Evolutionary conservation across 495 filamentous ascomycete species (phyloP), one percentile per base, ranked within the genome.

Genomic region (Aspergillus ellipticus): DNA sequence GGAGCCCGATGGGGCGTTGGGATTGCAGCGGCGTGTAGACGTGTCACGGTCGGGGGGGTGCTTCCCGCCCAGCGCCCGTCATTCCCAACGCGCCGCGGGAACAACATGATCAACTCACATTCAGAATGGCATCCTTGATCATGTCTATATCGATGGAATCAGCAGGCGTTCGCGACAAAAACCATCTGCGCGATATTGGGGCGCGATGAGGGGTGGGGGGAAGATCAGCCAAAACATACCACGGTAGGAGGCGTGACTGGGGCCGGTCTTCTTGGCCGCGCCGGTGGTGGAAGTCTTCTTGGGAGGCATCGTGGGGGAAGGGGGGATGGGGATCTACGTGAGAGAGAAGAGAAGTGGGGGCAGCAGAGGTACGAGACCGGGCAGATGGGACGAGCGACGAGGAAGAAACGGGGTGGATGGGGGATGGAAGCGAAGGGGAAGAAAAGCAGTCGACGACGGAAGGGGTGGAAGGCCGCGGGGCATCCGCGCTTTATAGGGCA

Each of bases 91-190:
- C 58, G 57, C 31, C 46, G 35, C 54, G 56, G 53, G 67, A 66
- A 67, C 58, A 61, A 59, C 58, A 61, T 70, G 70, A 79, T 75
- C 60, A 68, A 85, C 83, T 79, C 74, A 87, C 84, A 71, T 79
- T 80, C 60, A 83, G 59, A 66, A 87, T 86, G 51, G 84, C 84
- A 73, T 85, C 83, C 71, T 82, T 84, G 72, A 87, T 85, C 84
- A 87, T 83, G 76, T 77, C 77, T 80, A 74, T 74, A 74, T 76
- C 49, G 51, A 50, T 67, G n/a, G 55, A 71, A 76, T 83, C 74
- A 81, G 76, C 67, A 77, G 51, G 64, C 26, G 59, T 66, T 70
- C 68, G 79, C 78, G 79, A 80, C 71, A 54, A 61, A 45, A 63
- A 54, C 41, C 37, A 66, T 68, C 57, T 22, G 29, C 57, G 21